A percentile compares a stretch with the other conserved stretches of the same genome.
These are phyloP conservation scores for Pestalotiopsis sp. DNA, from an alignment of 2,329 filamentous ascomycete species.

Conservation along the genomic window DNA sequence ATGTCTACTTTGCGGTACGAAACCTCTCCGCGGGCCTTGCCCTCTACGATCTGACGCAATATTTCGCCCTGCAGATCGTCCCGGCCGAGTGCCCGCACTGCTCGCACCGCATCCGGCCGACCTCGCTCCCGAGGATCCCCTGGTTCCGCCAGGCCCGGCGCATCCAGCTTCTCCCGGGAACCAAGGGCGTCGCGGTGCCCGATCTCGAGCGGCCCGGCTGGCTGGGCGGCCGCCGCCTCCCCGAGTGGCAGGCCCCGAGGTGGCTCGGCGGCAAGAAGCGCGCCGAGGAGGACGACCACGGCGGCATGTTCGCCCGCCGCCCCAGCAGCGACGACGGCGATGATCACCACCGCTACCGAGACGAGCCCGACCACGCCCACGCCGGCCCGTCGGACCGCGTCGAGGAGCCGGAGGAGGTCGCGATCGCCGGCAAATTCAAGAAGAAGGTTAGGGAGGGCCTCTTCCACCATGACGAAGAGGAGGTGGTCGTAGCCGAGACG, in stretches of 20 bases:
- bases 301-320: slow-evolving; percentile 7
- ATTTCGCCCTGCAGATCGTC: slow-evolving; percentile 39
- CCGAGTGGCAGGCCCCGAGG: neutral
- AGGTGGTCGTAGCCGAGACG: neutral
- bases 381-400: slow-evolving; percentile 12
- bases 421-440: slow-evolving; percentile 20
- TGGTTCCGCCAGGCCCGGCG: slow-evolving; percentile 20
- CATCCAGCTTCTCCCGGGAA: slow-evolving; percentile 23
- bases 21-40: slow-evolving; percentile 42
- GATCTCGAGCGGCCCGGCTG: slow-evolving; percentile 14
- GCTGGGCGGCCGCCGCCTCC: neutral
- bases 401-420: slow-evolving; percentile 20
- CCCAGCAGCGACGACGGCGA: slow-evolving; percentile 11
- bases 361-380: slow-evolving; percentile 16
- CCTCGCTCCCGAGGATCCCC: slow-evolving; percentile 20
- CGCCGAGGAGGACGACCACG: neutral
- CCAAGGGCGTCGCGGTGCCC: slow-evolving; percentile 26
- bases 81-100: slow-evolving; percentile 43
- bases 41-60: slow-evolving; percentile 38
- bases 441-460: slow-evolving; percentile 12
- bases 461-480: neutral
- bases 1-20: slow-evolving; percentile 38
- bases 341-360: slow-evolving; percentile 17
- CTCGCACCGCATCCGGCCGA: slow-evolving; percentile 37
- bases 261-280: neutral